These are phyloP conservation scores for Rubroboletus satanas DNA, from an alignment of 768 basidiomycete species.

Conservation along the genomic window DNA sequence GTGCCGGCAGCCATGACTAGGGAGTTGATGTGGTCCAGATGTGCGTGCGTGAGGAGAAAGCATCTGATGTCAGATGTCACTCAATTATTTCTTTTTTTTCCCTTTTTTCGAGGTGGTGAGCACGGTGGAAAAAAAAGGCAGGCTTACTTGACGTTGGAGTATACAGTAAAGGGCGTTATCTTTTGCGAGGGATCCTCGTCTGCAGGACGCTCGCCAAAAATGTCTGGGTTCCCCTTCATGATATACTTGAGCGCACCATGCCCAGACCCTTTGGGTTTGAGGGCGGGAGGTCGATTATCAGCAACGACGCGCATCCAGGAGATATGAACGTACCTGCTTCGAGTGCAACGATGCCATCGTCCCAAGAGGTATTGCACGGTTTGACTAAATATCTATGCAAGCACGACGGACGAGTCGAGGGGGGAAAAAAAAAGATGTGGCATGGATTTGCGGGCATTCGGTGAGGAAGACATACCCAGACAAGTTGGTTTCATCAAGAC, in stretches of 20 bases:
- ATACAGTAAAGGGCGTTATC: slow-evolving; percentile 25
- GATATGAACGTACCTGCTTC: slow-evolving; percentile 68
- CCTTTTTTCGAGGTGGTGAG: background rate
- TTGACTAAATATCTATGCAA: slow-evolving; percentile 81
- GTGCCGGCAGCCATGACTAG: slow-evolving; percentile 84
- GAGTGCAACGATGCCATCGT: slow-evolving; percentile 75
- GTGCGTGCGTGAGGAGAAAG: slow-evolving; percentile 84
- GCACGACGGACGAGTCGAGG: slow-evolving; percentile 8
- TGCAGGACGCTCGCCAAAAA: slow-evolving; percentile 40
- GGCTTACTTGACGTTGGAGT: slow-evolving; percentile 33
- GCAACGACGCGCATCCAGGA: background rate
- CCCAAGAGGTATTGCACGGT: slow-evolving; percentile 60
- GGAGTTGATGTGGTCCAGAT: slow-evolving; percentile 85
- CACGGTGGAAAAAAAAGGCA: background rate
- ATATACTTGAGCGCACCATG: slow-evolving; percentile 71
- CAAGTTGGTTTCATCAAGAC: slow-evolving; percentile 85
- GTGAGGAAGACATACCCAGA: slow-evolving; percentile 58
- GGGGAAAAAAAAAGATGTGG: background rate
- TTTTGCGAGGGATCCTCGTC: slow-evolving; percentile 11
- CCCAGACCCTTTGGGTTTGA: slow-evolving; percentile 62
- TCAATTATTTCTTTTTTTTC: background rate
- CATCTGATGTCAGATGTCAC: slow-evolving; percentile 44
- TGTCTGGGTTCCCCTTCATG: slow-evolving; percentile 48
- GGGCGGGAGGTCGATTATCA: background rate
- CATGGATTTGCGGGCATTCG: background rate